These are phyloP conservation scores for Tritrichomonas musculus DNA, from an alignment of 208 protist species.

Conservation along the genomic window DNA sequence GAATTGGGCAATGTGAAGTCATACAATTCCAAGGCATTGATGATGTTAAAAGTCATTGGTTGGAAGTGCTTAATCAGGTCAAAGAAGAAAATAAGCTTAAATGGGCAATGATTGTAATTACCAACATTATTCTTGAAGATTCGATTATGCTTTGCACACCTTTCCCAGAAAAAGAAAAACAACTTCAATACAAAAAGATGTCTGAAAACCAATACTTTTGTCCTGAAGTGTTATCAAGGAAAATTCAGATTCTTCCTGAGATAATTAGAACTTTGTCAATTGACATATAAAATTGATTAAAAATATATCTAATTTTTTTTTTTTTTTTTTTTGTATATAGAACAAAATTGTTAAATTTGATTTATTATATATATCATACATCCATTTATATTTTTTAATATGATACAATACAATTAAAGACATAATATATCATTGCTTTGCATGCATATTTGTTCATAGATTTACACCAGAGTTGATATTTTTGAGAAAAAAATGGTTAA, in stretches of 20 bases:
- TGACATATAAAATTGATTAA: too few relatives aligned
- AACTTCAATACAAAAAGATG: background rate
- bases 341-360: too few relatives aligned
- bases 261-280: background rate
- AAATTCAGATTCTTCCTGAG: background rate
- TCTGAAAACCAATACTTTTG: background rate
- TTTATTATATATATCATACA: too few relatives aligned
- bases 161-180: background rate
- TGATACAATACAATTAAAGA: too few relatives aligned
- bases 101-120: conserved; percentile 4
- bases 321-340: too few relatives aligned
- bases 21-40: background rate
- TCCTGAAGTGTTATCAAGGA: background rate
- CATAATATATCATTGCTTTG: too few relatives aligned
- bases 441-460: too few relatives aligned
- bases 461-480: too few relatives aligned
- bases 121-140: background rate
- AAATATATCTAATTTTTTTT: too few relatives aligned
- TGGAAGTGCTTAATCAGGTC: background rate
- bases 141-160: background rate
- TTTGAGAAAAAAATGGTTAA: too few relatives aligned
- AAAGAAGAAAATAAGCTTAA: background rate
- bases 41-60: background rate
- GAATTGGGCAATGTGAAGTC: background rate
- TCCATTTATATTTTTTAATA: too few relatives aligned